A percentile compares a stretch with the other conserved stretches of the same genome.
These are phyloP conservation scores for Citrus inodora DNA, from an alignment of 345 rosid species.

Conservation along the genomic window DNA sequence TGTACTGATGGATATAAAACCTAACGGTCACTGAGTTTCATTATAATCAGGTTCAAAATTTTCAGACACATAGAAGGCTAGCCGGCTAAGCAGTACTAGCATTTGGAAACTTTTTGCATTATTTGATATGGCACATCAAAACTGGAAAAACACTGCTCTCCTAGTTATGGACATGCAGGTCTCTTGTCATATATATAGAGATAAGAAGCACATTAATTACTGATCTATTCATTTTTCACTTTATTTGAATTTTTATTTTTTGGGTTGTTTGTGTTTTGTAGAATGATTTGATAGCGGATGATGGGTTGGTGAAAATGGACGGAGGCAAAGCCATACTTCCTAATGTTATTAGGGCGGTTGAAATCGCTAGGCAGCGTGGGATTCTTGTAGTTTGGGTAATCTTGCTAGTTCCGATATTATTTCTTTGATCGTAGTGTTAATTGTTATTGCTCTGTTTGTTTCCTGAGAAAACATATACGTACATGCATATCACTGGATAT, in stretches of 20 bases:
- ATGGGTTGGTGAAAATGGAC: conserved; percentile 43
- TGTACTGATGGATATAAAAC: too few species aligned
- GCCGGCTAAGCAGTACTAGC: too few species aligned
- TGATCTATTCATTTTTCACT: not conserved
- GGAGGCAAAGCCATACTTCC: conserved; percentile 71
- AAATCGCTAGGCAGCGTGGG: conserved; percentile 67
- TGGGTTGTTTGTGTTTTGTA: conserved; percentile 14
- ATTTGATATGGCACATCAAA: conserved; percentile 41
- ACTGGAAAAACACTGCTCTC: conserved; percentile 63
- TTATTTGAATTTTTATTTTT: not conserved
- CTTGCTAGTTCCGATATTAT: not conserved
- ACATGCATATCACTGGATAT: too few species aligned
- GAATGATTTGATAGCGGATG: conserved; percentile 47
- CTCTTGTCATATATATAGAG: too few species aligned
- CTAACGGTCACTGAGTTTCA: too few species aligned
- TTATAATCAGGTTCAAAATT: too few species aligned
- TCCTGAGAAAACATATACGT: not conserved
- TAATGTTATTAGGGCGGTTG: conserved; percentile 60
- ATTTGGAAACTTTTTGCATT: too few species aligned
- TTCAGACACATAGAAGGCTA: too few species aligned
- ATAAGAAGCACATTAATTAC: too few species aligned
- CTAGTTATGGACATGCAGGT: conserved; percentile 96
- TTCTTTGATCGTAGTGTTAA: not conserved
- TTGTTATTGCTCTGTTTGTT: conserved; percentile 12
- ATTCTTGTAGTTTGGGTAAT: conserved; percentile 75